A percentile compares a stretch with the other conserved stretches of the same genome.
phyloP scores from a whole-genome alignment of 768 basidiomycete genomes.

The Boletales sp. region DNA sequence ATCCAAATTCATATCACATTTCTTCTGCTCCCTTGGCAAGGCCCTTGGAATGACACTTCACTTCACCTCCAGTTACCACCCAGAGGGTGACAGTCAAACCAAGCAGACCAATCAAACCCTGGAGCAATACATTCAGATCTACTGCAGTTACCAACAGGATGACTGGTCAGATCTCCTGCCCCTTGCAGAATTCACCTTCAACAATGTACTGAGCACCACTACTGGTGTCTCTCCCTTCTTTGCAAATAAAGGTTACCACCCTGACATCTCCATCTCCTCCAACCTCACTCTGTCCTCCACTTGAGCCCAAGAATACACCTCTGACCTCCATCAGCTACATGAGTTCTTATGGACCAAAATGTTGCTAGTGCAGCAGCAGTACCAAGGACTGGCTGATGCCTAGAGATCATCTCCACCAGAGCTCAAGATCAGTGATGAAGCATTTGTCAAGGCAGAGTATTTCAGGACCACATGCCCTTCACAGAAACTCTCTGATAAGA shows the following conservation, averaged over 20 bases:
- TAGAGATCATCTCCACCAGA: too few relatives aligned
- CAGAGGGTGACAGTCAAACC: too few relatives aligned
- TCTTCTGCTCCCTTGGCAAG: too few relatives aligned
- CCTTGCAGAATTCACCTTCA: not conserved
- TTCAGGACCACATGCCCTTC: not conserved
- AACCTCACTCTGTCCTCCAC: not conserved
- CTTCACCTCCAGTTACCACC: too few relatives aligned
- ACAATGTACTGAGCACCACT: not conserved
- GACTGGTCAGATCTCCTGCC: not conserved
- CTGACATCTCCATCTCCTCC: not conserved
- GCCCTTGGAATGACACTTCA: too few relatives aligned
- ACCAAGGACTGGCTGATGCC: too few relatives aligned
- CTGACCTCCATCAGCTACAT: too few relatives aligned
- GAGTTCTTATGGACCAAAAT: too few relatives aligned
- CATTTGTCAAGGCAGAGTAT: not conserved
- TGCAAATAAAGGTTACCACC: not conserved
- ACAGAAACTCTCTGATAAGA: not conserved
- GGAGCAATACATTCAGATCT: not conserved
- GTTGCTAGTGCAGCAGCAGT: too few relatives aligned
- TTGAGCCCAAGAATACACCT: not conserved
- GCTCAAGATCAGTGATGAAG: too few relatives aligned
- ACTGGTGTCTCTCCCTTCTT: not conserved
- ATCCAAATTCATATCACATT: too few relatives aligned
- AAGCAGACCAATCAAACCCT: too few relatives aligned
- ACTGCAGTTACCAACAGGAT: conserved; percentile 3